Conservation (phyloP, 441 rosid genomes). For the Mallotus repandus region DNA sequence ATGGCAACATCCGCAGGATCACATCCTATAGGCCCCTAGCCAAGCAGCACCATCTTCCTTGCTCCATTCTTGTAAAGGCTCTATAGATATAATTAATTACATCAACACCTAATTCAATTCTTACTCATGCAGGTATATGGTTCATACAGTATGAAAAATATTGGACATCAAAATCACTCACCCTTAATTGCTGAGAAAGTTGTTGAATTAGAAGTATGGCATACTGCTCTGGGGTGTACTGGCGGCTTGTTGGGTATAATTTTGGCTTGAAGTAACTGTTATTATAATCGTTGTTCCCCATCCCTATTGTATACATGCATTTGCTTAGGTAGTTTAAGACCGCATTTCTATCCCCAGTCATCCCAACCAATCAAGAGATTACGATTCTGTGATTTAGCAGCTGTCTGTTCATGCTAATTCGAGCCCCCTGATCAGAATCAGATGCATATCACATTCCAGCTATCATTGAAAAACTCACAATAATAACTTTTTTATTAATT, state of each 20-base stretch:
- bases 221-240: conserved; percentile 34
- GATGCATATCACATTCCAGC: too few relatives aligned
- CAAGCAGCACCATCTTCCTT: conserved; percentile 33
- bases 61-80: conserved; percentile 40
- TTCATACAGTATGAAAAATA: too few relatives aligned
- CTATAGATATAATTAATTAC: conserved; percentile 1
- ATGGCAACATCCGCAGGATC: too few relatives aligned
- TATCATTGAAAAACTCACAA: too few relatives aligned
- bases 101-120: too few relatives aligned
- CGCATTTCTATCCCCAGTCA: conserved; percentile 18
- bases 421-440: conserved; percentile 45
- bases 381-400: conserved; percentile 34
- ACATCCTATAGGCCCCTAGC: too few relatives aligned
- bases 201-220: conserved; percentile 35
- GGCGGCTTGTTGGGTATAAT: conserved; percentile 27
- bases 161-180: not conserved
- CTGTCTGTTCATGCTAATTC: conserved; percentile 40
- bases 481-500: too few relatives aligned
- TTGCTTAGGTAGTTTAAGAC: conserved; percentile 30
- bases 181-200: conserved; percentile 29
- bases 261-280: conserved; percentile 50
- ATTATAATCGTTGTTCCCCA: conserved; percentile 54
- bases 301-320: conserved; percentile 50
- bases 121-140: too few relatives aligned
- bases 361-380: conserved; percentile 1